These are phyloP conservation scores for Verticillium tricorpus DNA, from an alignment of 2,329 filamentous ascomycete genomes.

Conservation along the genomic window DNA sequence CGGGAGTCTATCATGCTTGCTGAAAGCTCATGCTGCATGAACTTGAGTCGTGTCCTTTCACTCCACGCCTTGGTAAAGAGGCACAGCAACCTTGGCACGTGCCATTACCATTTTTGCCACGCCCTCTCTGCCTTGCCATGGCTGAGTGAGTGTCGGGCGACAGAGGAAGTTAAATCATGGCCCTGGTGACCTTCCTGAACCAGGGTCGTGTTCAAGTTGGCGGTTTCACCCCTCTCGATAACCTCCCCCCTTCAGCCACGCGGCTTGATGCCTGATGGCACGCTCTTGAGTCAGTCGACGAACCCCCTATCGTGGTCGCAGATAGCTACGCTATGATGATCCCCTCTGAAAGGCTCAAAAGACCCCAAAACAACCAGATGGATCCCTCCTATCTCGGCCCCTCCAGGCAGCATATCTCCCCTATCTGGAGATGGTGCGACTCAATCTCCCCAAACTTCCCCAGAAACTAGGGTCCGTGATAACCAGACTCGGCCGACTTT, in stretches of 20 bases:
- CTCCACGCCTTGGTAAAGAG: background rate
- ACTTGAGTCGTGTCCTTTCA: background rate
- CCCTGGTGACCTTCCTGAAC: background rate
- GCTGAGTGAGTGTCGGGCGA: no score
- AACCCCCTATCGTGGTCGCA: background rate
- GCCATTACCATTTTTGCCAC: background rate
- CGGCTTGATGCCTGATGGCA: background rate
- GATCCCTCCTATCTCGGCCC: background rate
- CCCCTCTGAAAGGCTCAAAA: background rate
- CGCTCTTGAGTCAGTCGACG: background rate
- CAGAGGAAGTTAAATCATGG: background rate
- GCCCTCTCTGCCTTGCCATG: no score
- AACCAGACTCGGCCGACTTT: background rate
- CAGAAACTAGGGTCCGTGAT: background rate
- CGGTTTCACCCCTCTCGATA: background rate
- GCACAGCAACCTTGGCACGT: background rate
- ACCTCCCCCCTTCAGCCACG: background rate
- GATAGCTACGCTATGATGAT: background rate
- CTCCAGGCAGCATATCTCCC: background rate
- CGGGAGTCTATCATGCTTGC: background rate
- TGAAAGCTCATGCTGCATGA: background rate
- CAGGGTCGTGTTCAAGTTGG: background rate
- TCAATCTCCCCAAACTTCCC: background rate
- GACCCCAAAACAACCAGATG: background rate
- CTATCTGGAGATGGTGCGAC: background rate